phyloP scores from a whole-genome alignment of 2,329 filamentous ascomycete species.

The Nigrograna mackinnonii region DNA sequence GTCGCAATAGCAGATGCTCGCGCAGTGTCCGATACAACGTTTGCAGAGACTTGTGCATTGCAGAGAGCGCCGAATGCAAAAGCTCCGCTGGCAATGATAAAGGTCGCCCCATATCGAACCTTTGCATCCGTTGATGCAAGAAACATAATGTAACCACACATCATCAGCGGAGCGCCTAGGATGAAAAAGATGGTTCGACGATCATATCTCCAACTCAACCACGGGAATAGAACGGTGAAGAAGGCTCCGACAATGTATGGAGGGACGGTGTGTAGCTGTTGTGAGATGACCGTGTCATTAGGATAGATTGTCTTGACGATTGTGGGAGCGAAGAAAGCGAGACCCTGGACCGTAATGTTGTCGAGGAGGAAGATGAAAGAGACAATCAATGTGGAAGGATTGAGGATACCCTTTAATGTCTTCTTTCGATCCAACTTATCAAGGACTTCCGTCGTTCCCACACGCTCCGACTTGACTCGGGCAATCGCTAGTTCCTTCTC shows the following conservation, averaged over 20 bases:
- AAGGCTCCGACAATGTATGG: conserved; percentile 71
- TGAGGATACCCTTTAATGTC: conserved; percentile 64
- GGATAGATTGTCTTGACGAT: conserved; percentile 73
- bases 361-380: conserved; percentile 65
- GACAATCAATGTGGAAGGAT: conserved; percentile 62
- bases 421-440: conserved; percentile 66
- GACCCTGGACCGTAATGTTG: conserved; percentile 72
- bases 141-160: conserved; percentile 73
- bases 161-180: conserved; percentile 63
- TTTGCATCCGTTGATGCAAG: conserved; percentile 54
- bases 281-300: conserved; percentile 57
- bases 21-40: conserved; percentile 72
- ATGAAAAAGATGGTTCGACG: conserved; percentile 65
- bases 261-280: conserved; percentile 72
- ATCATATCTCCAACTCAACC: conserved; percentile 64
- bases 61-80: conserved; percentile 67
- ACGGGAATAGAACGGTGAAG: conserved; percentile 66
- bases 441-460: conserved; percentile 64
- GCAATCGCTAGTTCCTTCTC: conserved; percentile 70
- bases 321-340: conserved; percentile 72
- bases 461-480: conserved; percentile 69
- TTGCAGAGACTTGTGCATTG: conserved; percentile 70
- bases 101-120: conserved; percentile 71
- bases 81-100: conserved; percentile 67
- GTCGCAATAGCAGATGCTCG: conserved; percentile 68